These are phyloP conservation scores for Ophiostoma piceae DNA, from an alignment of 2,329 filamentous ascomycete genomes.

Conservation along the genomic window DNA sequence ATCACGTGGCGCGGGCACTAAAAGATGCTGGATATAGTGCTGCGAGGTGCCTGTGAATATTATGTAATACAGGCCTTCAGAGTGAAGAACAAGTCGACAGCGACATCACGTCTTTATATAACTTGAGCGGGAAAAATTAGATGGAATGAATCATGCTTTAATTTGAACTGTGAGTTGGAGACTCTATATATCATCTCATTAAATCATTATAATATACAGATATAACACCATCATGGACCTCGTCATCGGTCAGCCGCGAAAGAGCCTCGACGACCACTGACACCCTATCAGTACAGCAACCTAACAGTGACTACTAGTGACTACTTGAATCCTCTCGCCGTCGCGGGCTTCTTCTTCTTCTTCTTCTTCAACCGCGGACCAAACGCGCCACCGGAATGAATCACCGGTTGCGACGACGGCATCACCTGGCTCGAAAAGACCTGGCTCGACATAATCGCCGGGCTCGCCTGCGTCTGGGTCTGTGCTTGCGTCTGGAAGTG, in stretches of 20 bases:
- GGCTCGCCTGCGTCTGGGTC: neutral
- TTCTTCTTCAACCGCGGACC: slow-evolving; percentile 36
- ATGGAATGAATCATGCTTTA: neutral
- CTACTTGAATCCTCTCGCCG: slow-evolving; percentile 39
- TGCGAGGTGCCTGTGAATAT: neutral
- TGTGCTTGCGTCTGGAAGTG: neutral
- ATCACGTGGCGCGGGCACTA: slow-evolving; percentile 8
- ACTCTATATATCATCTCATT: neutral
- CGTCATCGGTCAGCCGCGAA: neutral
- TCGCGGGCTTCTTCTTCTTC: slow-evolving; percentile 42
- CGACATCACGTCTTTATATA: neutral
- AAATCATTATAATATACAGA: neutral
- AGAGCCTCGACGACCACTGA: neutral
- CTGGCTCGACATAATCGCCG: slow-evolving; percentile 20
- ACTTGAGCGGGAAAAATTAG: neutral
- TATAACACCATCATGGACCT: neutral
- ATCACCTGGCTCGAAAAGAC: slow-evolving; percentile 23
- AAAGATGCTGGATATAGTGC: neutral
- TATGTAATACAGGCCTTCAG: neutral
- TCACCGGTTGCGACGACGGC: slow-evolving; percentile 23
- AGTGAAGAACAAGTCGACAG: neutral
- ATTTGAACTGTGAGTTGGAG: neutral
- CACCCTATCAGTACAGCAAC: neutral
- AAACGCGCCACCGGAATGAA: slow-evolving; percentile 14
- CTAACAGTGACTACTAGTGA: neutral